Base-by-base conservation (phyloP, 192 early-diverging fungal species). In the Chytriomyces sp. region DNA sequence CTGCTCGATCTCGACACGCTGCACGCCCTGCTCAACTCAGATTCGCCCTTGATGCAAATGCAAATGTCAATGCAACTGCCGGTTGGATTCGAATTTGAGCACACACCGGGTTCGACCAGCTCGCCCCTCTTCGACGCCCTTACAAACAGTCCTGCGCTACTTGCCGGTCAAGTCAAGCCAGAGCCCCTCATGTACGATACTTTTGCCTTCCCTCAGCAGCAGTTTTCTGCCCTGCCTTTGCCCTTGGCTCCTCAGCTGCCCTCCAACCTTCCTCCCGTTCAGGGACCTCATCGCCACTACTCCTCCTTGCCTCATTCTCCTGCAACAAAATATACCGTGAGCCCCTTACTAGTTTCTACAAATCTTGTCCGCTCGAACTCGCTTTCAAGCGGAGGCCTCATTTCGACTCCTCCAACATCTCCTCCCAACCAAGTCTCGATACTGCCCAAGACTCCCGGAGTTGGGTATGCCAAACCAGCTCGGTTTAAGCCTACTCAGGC, bases 401-500 rank as follows among this genome's bases (percentile, higher is more conserved):
- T 19, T 22, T 49, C 44, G 44, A 49, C 44, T 19, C 44, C 44
- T 1, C 44, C 44, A 12, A 19, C 22, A 22, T 49, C 44, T 49
- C 44, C 44, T 19, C 44, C 44, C 1, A 49, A 49, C 44, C 44
- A 49, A 2, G 12, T 22, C 22, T n/a, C n/a, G n/a, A n/a, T n/a
- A n/a, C 44, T 49, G 0, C 44, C 22, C 22, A 22, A 19, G 22
- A 49, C 44, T 0, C 44, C 44, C 12, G 14, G 14, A 19, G 41
- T 19, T 12, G 44, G 44, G 2, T 49, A 49, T 22, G 52, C 22
- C 31, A 65, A 49, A 31, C 63, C 63, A 8, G 8, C n/a, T 17
- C 68, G 68, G 4, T 70, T 70, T 57, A 57, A 39, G 36, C 33
- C 68, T 17, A 70, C 68, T 26, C 55, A 70, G 10, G 14, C 12